Evolutionary conservation across 164 flowering plant species (phyloP), one percentile per base, ranked within the genome.

Genomic region (Tetracentron sinense): DNA sequence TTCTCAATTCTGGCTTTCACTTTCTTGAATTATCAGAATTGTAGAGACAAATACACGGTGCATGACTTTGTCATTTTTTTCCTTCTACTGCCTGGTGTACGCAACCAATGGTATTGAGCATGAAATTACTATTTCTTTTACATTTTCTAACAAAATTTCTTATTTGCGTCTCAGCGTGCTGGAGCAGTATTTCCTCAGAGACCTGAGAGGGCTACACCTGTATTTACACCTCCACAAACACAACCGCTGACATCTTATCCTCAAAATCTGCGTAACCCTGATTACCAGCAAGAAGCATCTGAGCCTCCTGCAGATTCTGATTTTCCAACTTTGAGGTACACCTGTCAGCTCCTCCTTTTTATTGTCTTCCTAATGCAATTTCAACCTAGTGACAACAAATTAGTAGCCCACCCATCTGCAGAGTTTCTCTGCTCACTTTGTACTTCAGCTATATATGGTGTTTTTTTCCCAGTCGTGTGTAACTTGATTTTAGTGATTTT

Each of bases 181-280:
- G 99, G 99, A 57, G 99, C 92, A 70, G 96, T 88, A 26, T 92
- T 95, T 75, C 99, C 99, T 68, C 90, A 82, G 73, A 83, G 89
- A 64, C 59, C 92, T 57, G 97, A 91, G 70, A 77, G 81, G 58
- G 66, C 88, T 74, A 94, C 90, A 19, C 93, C 97, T 23, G 86
- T 85, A 62, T 89, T 95, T 59, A 81, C 93, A 54, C 96, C 94
- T 58, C 90, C 91, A 20, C 97, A 95, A 66, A 82, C 96, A 50
- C 96, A 92, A 17, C 96, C 97, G 31, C 66, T 86, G 72, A 6
- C 90, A 61, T 81, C 86, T 48, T 82, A 78, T 78, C 88, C 96
- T 62, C 89, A 54, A 74, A 84, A 85, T 75, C 6, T 83, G 42
- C 88, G 74, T 33, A 80, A 72, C 76, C 11, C 78, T 54, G 97